phyloP scores from a whole-genome alignment of 768 basidiomycete genomes.

The Mycena crocata region DNA sequence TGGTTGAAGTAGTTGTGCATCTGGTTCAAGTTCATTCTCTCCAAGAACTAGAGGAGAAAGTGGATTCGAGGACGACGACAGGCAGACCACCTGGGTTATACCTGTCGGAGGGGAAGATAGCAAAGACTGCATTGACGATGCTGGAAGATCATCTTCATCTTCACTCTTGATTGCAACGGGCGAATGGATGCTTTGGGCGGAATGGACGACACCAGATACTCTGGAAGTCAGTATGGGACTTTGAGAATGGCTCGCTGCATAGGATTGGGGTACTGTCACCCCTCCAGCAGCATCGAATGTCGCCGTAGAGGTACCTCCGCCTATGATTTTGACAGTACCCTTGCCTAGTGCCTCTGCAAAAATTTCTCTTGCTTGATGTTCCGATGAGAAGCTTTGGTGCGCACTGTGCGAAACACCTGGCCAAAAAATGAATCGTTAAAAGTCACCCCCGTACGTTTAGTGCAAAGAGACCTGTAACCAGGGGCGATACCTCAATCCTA shows the following conservation, averaged over 20 bases:
- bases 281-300: background rate
- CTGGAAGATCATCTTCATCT: background rate
- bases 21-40: slow-evolving; percentile 3
- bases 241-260: background rate
- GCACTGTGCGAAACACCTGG: slow-evolving; percentile 53
- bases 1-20: background rate
- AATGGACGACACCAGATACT: background rate
- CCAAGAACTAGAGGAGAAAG: slow-evolving; percentile 13
- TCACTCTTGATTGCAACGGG: slow-evolving; percentile 2
- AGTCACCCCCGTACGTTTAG: too few relatives aligned
- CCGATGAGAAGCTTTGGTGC: slow-evolving; percentile 56
- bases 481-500: slow-evolving; percentile 60
- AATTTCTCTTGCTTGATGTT: slow-evolving; percentile 53
- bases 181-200: background rate
- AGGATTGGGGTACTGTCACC: too few relatives aligned
- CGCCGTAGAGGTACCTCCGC: background rate
- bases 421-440: too few relatives aligned
- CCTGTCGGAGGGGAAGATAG: slow-evolving; percentile 9
- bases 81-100: slow-evolving; percentile 11
- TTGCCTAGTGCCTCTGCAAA: slow-evolving; percentile 43
- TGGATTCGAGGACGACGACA: background rate
- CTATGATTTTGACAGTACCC: slow-evolving; percentile 46
- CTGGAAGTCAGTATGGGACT: background rate
- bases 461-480: slow-evolving; percentile 57
- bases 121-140: slow-evolving; percentile 3